Base-by-base conservation (phyloP, 345 rosid species). In the Tarenaya hassleriana region DNA sequence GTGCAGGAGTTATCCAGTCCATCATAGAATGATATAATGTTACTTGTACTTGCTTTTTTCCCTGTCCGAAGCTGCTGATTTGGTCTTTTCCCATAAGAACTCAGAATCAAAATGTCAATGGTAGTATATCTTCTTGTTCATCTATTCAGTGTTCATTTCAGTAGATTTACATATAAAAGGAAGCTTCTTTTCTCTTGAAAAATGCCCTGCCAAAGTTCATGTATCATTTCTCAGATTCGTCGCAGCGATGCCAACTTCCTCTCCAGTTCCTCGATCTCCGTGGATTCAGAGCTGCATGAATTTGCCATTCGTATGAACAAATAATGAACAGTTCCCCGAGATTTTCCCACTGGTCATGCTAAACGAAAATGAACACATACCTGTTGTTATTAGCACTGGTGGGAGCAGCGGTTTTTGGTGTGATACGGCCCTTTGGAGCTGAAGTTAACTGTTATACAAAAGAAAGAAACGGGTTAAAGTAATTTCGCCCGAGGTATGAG, bases 351-450 rank as follows among this genome's bases (percentile, higher is more conserved):
- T n/a, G n/a, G n/a, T n/a, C n/a, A n/a, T n/a, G n/a, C n/a, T n/a
- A n/a, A n/a, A n/a, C n/a, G n/a, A n/a, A 40, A 55, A 39, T 49
- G 46, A 41, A 52, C 56, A 13, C 42, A 7, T 13, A 35, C 49
- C 46, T 31, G 55, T 48, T 24, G 70, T 9, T 31, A 65, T 39
- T 33, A 32, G 70, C 32, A 12, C 55, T 45, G 0, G 55, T 52
- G 45, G 54, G 70, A 40, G 60, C 64, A 45, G 68, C 55, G 1
- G 37, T 47, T 24, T 62, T 62, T 7, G 68, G 48, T 31, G 37
- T 49, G 27, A 91, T 87, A 55, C 92, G 80, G 0, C 98, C 98
- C 65, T 91, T 91, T 9, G 98, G 98, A 61, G 96, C 96, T 60
- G 98, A 87, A 55, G 98, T 87, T 63, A 91, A 58, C 98, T 91